These are phyloP conservation scores for Saturnispora hagleri DNA, from an alignment of 805 yeast species.

Conservation along the genomic window DNA sequence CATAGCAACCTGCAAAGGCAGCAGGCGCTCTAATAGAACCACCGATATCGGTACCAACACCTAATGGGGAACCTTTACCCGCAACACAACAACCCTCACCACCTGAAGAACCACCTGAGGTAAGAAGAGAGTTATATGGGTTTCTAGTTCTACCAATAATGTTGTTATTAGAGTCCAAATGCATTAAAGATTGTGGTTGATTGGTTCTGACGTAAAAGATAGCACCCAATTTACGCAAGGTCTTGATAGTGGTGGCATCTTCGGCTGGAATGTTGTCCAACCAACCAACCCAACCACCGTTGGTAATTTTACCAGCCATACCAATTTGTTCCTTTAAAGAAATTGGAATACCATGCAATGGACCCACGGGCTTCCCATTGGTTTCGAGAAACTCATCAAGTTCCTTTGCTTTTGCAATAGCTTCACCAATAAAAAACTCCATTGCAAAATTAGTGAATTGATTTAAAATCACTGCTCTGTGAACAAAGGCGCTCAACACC, in stretches of 20 bases:
- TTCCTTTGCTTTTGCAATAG: conserved; percentile 45
- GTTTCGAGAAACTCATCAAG: conserved; percentile 43
- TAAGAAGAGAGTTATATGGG: conserved; percentile 45
- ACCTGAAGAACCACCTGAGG: conserved; percentile 67
- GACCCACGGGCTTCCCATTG: conserved; percentile 50
- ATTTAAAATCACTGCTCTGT: conserved; percentile 55
- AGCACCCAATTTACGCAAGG: conserved; percentile 45
- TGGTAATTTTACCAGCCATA: conserved; percentile 44
- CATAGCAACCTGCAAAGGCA: conserved; percentile 52
- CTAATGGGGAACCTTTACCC: conserved; percentile 51
- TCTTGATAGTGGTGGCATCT: conserved; percentile 40
- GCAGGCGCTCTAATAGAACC: conserved; percentile 65
- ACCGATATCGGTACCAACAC: conserved; percentile 58
- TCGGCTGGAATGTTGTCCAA: conserved; percentile 38
- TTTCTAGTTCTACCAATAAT: conserved; percentile 52
- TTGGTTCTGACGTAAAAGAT: conserved; percentile 57
- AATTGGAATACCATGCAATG: conserved; percentile 61
- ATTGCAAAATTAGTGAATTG: conserved; percentile 46
- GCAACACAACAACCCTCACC: conserved; percentile 63
- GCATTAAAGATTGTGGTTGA: conserved; percentile 66
- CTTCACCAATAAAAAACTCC: conserved; percentile 54
- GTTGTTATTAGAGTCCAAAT: conserved; percentile 52
- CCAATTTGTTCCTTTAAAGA: conserved; percentile 60
- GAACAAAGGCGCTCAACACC: conserved; percentile 55
- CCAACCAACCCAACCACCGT: conserved; percentile 50